phyloP scores from a whole-genome alignment of 495 filamentous ascomycete species.

The Chaetomidium leptoderma region DNA sequence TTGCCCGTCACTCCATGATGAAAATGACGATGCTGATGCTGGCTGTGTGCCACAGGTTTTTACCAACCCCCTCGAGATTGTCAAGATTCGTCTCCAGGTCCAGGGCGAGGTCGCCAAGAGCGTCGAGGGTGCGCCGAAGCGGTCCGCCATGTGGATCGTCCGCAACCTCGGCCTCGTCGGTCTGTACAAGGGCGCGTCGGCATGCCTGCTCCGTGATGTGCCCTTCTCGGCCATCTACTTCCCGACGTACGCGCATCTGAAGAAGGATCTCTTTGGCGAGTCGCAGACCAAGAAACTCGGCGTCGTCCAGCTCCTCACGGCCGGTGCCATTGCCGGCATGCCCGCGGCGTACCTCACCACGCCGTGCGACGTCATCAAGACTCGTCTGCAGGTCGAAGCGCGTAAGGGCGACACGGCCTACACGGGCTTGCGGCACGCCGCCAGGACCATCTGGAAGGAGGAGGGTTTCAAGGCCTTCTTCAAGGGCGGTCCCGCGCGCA shows the following conservation, averaged over 20 bases:
- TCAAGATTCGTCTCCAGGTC: conserved; percentile 97
- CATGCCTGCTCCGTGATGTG: conserved; percentile 90
- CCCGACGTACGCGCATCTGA: conserved; percentile 91
- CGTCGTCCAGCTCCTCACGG: conserved; percentile 84
- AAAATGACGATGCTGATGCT: conserved; percentile 17
- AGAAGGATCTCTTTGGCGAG: conserved; percentile 91
- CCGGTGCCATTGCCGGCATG: conserved; percentile 97
- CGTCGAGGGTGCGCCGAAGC: conserved; percentile 74
- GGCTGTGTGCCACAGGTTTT: conserved; percentile 61
- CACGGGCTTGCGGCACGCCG: conserved; percentile 81
- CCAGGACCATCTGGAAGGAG: conserved; percentile 74
- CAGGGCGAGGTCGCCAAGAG: conserved; percentile 93
- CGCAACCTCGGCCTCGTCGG: conserved; percentile 91
- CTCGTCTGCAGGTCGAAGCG: conserved; percentile 92
- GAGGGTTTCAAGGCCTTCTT: conserved; percentile 96
- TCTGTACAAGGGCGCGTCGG: conserved; percentile 95
- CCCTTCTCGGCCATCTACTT: conserved; percentile 99
- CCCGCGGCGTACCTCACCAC: conserved; percentile 96
- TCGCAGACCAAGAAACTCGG: conserved; percentile 84
- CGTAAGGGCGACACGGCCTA: conserved; percentile 89
- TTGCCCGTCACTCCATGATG: neutral
- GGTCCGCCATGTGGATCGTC: conserved; percentile 96
- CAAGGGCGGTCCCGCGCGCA: conserved; percentile 94
- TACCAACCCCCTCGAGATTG: conserved; percentile 96
- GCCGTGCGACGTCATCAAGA: conserved; percentile 98